Percentiles rank a stretch among this genome's conserved stretches.
phyloP scores from a whole-genome alignment of 106 monocot species.

The Dendrobium chrysotoxum region DNA sequence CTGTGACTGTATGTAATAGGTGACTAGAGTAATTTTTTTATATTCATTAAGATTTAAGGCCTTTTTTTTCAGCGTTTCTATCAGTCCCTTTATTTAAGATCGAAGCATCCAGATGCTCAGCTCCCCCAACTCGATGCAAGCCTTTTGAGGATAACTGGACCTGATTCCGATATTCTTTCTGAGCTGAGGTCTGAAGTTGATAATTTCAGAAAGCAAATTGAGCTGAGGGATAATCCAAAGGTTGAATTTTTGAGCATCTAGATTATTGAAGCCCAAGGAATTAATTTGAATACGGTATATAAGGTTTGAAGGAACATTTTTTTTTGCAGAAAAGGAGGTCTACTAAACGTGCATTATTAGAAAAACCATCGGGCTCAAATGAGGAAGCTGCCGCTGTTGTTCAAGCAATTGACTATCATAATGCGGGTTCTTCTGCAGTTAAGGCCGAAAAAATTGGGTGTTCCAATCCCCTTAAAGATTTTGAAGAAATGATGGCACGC shows the following conservation, averaged over 20 bases:
- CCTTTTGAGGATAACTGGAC: conserved; percentile 68
- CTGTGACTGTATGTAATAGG: not conserved
- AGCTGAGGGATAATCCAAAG: conserved; percentile 82
- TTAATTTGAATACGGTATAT: not conserved
- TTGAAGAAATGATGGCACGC: conserved; percentile 74
- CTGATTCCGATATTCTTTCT: conserved; percentile 42
- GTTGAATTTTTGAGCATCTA: conserved; percentile 19
- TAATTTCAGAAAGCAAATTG: conserved; percentile 43
- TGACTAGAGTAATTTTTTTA: not conserved
- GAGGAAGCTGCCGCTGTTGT: conserved; percentile 16
- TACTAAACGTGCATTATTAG: conserved; percentile 28
- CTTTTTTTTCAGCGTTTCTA: conserved; percentile 62
- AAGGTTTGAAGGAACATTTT: not conserved
- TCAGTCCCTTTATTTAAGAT: conserved; percentile 74
- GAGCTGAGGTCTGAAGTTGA: conserved; percentile 36
- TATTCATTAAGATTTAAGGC: not conserved
- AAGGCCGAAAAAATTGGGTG: conserved; percentile 58
- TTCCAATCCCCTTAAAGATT: conserved; percentile 66
- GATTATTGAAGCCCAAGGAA: not conserved
- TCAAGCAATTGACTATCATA: conserved; percentile 11
- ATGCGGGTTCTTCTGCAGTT: not conserved
- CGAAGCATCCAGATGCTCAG: conserved; percentile 60
- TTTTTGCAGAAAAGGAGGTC: conserved; percentile 51
- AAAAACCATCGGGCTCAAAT: conserved; percentile 21
- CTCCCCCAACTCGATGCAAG: conserved; percentile 54